Conservation (phyloP, 352 stramenopile species). For the Globisporangium irregulare region DNA sequence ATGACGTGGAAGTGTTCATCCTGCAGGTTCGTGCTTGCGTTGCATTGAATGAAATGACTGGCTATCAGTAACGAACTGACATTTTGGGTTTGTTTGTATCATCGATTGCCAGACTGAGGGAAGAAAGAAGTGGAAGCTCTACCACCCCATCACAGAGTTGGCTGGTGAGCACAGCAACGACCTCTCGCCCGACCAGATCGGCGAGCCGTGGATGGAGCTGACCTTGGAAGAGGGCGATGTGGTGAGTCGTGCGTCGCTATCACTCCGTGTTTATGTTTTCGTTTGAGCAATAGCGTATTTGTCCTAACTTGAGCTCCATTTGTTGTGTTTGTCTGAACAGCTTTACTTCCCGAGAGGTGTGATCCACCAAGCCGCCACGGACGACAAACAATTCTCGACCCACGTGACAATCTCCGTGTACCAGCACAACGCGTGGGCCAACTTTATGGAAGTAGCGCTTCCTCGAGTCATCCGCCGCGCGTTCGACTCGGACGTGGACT, state of each 20-base stretch:
- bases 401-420: conserved; percentile 89
- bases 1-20: conserved; percentile 88
- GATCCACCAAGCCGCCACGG: conserved; percentile 77
- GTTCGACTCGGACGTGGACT: conserved; percentile 73
- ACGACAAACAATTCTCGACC: conserved; percentile 76
- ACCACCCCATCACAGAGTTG: conserved; percentile 67
- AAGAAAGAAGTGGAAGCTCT: conserved; percentile 88
- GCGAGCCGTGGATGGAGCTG: conserved; percentile 78
- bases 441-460: conserved; percentile 81
- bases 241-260: conserved; percentile 17
- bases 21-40: conserved; percentile 28
- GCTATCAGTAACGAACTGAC: background rate
- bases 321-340: conserved; percentile 16
- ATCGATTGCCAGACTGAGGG: conserved; percentile 54
- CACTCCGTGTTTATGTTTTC: background rate
- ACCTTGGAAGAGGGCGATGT: conserved; percentile 81
- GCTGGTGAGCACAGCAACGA: conserved; percentile 80
- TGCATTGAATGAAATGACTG: background rate
- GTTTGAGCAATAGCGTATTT: background rate
- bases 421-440: conserved; percentile 86
- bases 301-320: background rate
- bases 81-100: background rate
- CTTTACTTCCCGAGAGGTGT: conserved; percentile 85
- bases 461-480: conserved; percentile 72
- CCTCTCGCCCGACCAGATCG: conserved; percentile 57